phyloP scores from a whole-genome alignment of 2,329 filamentous ascomycete genomes.

The Intubia oerlemansii region DNA sequence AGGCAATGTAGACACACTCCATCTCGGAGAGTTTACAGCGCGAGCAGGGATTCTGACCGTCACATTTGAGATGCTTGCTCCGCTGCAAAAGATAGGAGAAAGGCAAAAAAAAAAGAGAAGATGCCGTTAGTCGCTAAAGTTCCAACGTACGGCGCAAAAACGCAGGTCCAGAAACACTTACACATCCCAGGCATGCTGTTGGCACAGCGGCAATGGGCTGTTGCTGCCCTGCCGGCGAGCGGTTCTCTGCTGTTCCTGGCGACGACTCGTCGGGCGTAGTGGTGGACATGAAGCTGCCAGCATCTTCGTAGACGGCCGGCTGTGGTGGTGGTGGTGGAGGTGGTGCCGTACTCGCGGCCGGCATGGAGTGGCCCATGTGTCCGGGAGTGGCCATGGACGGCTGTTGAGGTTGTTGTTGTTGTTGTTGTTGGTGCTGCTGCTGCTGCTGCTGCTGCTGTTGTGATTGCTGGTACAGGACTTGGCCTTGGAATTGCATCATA shows the following conservation, averaged over 20 bases:
- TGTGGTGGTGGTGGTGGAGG: conserved; percentile 1
- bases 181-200: conserved; percentile 33
- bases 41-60: conserved; percentile 46
- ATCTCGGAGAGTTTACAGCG: conserved; percentile 37
- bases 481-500: too few species aligned
- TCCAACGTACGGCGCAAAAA: neutral
- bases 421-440: too few species aligned
- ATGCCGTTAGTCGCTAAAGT: too few species aligned
- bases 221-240: neutral
- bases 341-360: neutral
- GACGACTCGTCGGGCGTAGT: conserved; percentile 3
- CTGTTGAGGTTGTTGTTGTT: too few species aligned
- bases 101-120: neutral
- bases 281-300: too few species aligned
- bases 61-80: conserved; percentile 54
- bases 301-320: too few species aligned
- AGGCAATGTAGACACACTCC: conserved; percentile 52
- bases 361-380: conserved; percentile 1
- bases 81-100: conserved; percentile 17
- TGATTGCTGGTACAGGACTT: too few species aligned
- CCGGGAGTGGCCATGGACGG: neutral
- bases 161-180: conserved; percentile 14
- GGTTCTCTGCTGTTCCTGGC: neutral
- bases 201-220: conserved; percentile 10
- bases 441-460: too few species aligned